Percentiles rank a stretch among this genome's conserved stretches.
These are phyloP conservation scores for Capsella bursapastoris DNA, from an alignment of 345 rosid species.

Conservation along the genomic window DNA sequence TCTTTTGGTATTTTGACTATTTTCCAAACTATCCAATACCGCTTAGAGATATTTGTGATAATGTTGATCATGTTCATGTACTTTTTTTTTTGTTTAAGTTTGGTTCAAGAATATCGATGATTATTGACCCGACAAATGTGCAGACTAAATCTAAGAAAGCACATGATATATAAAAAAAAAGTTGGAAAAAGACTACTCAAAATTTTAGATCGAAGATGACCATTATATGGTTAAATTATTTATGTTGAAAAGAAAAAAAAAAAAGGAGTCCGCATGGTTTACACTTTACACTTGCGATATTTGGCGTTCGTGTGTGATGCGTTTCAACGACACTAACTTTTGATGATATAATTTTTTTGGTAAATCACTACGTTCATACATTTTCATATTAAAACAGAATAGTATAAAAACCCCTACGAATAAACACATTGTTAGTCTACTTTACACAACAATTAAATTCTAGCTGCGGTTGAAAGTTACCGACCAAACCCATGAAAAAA, in stretches of 20 bases:
- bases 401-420: not conserved
- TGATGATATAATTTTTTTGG: not conserved
- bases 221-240: not conserved
- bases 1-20: not conserved
- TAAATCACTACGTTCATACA: too few species aligned
- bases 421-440: too few species aligned
- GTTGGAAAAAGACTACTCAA: slow-evolving; percentile 15
- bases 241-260: not conserved
- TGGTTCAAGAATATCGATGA: slow-evolving; percentile 18
- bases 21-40: not conserved
- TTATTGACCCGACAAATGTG: slow-evolving; percentile 25
- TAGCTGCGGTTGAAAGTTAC: not conserved
- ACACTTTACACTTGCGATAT: not conserved
- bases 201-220: not conserved
- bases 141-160: slow-evolving; percentile 34
- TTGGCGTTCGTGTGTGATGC: not conserved
- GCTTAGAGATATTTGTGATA: not conserved
- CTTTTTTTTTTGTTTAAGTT: not conserved
- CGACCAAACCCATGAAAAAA: not conserved
- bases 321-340: not conserved
- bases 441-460: not conserved
- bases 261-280: not conserved
- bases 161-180: slow-evolving; percentile 25
- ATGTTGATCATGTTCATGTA: slow-evolving; percentile 10
- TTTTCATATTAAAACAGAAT: too few species aligned